Percentiles rank a stretch among this genome's conserved stretches.
Conservation (phyloP, 306 rosid genomes). For the Cyamopsis tetragonoloba region DNA sequence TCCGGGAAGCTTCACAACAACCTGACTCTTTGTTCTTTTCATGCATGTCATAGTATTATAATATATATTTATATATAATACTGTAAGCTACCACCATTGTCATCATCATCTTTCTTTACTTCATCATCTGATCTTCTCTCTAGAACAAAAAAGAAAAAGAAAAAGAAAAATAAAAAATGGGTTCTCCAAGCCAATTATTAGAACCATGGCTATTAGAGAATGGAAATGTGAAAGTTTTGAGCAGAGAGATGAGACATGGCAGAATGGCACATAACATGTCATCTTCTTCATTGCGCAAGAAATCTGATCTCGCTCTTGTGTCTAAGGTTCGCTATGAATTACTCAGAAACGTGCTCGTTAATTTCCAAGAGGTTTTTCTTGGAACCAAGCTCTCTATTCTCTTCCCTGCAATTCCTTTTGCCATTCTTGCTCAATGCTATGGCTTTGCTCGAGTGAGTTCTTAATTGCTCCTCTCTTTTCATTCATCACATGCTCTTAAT, state of each 20-base stretch:
- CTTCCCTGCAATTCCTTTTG: slow-evolving; percentile 65
- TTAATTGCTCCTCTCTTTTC: background rate
- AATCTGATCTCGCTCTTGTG: slow-evolving; percentile 55
- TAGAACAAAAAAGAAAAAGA: no score
- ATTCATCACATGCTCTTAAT: no score
- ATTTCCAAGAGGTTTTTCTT: slow-evolving; percentile 64
- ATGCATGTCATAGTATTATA: no score
- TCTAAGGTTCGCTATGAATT: slow-evolving; percentile 37
- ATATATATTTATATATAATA: no score
- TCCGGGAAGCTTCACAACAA: background rate
- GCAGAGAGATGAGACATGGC: slow-evolving; percentile 47
- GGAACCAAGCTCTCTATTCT: slow-evolving; percentile 73
- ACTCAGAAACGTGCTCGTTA: slow-evolving; percentile 37
- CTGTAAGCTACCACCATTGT: background rate
- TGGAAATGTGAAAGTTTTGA: slow-evolving; percentile 44
- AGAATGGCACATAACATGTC: slow-evolving; percentile 77
- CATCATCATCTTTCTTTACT: no score
- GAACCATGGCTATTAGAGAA: slow-evolving; percentile 44
- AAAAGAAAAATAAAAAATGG: slow-evolving; percentile 29
- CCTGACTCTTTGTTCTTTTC: no score
- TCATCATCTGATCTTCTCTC: no score
- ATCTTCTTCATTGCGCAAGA: slow-evolving; percentile 61
- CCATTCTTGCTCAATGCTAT: slow-evolving; percentile 41
- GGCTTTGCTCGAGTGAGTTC: slow-evolving; percentile 52
- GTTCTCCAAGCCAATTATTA: slow-evolving; percentile 28